Evolutionary conservation across 805 yeast species (phyloP).

Genomic region (Cyberlindnera japonica): DNA sequence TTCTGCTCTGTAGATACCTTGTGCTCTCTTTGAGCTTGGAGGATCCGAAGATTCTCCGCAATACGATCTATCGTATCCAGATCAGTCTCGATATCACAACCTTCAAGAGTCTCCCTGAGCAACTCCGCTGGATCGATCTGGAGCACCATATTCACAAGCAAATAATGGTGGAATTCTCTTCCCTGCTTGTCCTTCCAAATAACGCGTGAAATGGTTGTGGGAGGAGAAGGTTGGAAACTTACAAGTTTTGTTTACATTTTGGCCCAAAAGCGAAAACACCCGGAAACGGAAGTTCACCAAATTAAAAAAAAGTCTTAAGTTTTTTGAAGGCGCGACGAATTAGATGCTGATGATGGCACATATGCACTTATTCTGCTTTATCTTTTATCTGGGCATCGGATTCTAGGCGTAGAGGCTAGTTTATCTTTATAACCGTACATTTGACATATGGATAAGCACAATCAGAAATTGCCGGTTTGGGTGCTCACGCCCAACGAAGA

Average conservation of each 20-base stretch:
- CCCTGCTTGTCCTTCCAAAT: background rate
- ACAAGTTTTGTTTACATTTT: slow-evolving; percentile 2
- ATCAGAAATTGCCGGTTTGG: slow-evolving; percentile 61
- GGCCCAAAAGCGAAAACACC: background rate
- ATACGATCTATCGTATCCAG: slow-evolving; percentile 42
- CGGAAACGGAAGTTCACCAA: background rate
- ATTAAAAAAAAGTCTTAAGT: too few species aligned
- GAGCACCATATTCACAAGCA: slow-evolving; percentile 6
- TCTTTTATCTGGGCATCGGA: too few species aligned
- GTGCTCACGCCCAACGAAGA: slow-evolving; percentile 74
- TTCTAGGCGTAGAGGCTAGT: too few species aligned
- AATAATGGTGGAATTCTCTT: too few species aligned
- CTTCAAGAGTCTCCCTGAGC: slow-evolving; percentile 40
- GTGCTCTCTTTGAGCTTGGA: slow-evolving; percentile 31
- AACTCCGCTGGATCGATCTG: slow-evolving; percentile 25
- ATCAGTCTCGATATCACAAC: slow-evolving; percentile 51
- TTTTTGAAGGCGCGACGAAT: background rate
- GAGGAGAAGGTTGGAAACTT: background rate
- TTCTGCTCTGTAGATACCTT: slow-evolving; percentile 22
- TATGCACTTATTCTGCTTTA: too few species aligned
- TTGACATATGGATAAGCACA: slow-evolving; percentile 27
- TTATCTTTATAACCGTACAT: too few species aligned
- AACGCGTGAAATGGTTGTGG: background rate
- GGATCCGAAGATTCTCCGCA: slow-evolving; percentile 33
- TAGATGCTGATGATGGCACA: background rate